phyloP scores from a whole-genome alignment of 1,284 basidiomycete genomes.

The Ganoderma multipileum region DNA sequence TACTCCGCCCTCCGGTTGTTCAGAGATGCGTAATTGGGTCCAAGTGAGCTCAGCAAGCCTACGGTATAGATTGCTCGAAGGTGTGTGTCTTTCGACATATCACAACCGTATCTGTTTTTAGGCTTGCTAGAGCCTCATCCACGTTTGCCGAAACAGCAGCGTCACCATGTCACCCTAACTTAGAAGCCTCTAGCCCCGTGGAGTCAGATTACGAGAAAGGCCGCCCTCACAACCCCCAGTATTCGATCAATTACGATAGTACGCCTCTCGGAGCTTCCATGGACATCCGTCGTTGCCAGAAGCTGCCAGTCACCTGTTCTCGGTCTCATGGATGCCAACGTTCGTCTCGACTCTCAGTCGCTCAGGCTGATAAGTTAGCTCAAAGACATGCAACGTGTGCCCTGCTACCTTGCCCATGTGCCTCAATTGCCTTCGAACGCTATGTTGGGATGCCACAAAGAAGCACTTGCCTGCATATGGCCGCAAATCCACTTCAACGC shows the following conservation, averaged over 20 bases:
- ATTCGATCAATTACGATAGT: not conserved
- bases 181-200: too few species aligned
- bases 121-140: too few species aligned
- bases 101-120: too few species aligned
- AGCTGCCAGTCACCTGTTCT: not conserved
- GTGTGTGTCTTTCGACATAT: not conserved
- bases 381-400: slow-evolving; percentile 21
- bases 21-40: too few species aligned
- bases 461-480: slow-evolving; percentile 17
- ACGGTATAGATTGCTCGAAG: too few species aligned
- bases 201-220: not conserved
- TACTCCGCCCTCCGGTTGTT: too few species aligned
- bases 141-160: too few species aligned
- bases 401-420: not conserved
- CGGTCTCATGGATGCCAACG: not conserved
- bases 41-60: too few species aligned
- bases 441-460: slow-evolving; percentile 15
- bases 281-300: not conserved
- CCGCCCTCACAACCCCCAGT: not conserved
- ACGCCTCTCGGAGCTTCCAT: not conserved
- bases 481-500: slow-evolving; percentile 10
- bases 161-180: too few species aligned
- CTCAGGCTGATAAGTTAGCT: too few species aligned
- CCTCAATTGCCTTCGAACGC: not conserved
- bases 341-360: not conserved